Evolutionary conservation across 2,329 filamentous ascomycete species (phyloP).

Genomic region (Leptoxyphium fumago): DNA sequence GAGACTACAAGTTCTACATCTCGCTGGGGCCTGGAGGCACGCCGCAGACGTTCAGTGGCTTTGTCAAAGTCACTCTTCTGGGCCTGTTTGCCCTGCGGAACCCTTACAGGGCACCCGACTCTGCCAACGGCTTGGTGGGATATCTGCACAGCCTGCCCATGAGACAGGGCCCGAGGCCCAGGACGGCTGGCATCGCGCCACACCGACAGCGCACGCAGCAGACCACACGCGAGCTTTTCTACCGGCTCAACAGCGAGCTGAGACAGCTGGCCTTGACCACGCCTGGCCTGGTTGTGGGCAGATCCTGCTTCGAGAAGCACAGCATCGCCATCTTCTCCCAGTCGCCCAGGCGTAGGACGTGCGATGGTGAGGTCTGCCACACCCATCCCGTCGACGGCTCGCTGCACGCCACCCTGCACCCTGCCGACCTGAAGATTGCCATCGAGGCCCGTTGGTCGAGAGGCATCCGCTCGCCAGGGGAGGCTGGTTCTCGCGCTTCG

Average conservation of each 20-base stretch:
- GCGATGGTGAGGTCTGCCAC: slow-evolving; percentile 70
- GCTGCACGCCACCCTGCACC: slow-evolving; percentile 68
- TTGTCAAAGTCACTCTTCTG: slow-evolving; percentile 58
- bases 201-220: slow-evolving; percentile 64
- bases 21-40: slow-evolving; percentile 69
- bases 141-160: slow-evolving; percentile 47
- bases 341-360: slow-evolving; percentile 52
- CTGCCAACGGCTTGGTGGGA: slow-evolving; percentile 24
- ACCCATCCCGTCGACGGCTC: slow-evolving; percentile 63
- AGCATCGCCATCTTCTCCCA: slow-evolving; percentile 60
- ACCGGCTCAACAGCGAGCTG: slow-evolving; percentile 40
- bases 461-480: slow-evolving; percentile 50
- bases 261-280: slow-evolving; percentile 32
- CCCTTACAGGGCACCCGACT: slow-evolving; percentile 41
- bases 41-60: slow-evolving; percentile 57
- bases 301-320: slow-evolving; percentile 70
- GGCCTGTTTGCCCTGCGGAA: slow-evolving; percentile 57
- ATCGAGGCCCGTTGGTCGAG: slow-evolving; percentile 66
- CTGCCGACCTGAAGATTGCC: slow-evolving; percentile 57
- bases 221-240: slow-evolving; percentile 39
- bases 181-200: slow-evolving; percentile 61
- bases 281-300: slow-evolving; percentile 36
- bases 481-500: slow-evolving; percentile 50
- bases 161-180: slow-evolving; percentile 49
- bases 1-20: slow-evolving; percentile 63